Evolutionary conservation across 805 yeast species (phyloP), one percentile per base, ranked within the genome.

Genomic region (Suhomyces tanzawaensis): DNA sequence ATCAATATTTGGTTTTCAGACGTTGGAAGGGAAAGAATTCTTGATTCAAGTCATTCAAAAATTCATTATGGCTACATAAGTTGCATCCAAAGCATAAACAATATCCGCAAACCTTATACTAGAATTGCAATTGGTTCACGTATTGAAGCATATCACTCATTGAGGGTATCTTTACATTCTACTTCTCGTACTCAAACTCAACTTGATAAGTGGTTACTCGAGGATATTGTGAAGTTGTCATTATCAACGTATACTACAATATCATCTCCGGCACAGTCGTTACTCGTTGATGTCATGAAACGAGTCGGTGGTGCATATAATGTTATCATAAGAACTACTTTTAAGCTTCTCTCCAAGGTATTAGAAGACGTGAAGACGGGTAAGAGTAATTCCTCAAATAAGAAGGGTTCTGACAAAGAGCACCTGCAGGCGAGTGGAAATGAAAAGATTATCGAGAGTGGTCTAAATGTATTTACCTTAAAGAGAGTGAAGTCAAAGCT

Each of bases 1-100:
- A 55, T 83, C 30, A 79, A 82, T 44, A 77, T 82, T 5, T 93
- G 95, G 87, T 81, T 83, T 48, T 70, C 83, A 18, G 93, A 88
- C 53, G 82, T 83, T 18, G 95, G 95, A 2, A 72, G 77, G 39
- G 95, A 86, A 47, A 65, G 83, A 9, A 59, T 82, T 1, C 72
- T 81, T 34, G 80, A 73, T 29, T 64, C 73, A 3, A 76, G 79
- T 41, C 81, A 79, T 31, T 75, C 81, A 4, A 64, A 66, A 25
- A 66, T 82, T 23, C 77, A 77, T 32, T 76, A 79, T 41, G 68
- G 72, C 0, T 79, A 75, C 51, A 67, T 82, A 37, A 75, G 74
- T 31, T 72, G 74, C 26, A 66, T 79, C 7, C 90, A 84, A 51
- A 68, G 76, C n/a, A 62, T 85, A 4, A 74, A 82, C 4, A 79